These are phyloP conservation scores for Ophiorrhiza pumila DNA, from an alignment of 257 asterid genomes.

Conservation along the genomic window DNA sequence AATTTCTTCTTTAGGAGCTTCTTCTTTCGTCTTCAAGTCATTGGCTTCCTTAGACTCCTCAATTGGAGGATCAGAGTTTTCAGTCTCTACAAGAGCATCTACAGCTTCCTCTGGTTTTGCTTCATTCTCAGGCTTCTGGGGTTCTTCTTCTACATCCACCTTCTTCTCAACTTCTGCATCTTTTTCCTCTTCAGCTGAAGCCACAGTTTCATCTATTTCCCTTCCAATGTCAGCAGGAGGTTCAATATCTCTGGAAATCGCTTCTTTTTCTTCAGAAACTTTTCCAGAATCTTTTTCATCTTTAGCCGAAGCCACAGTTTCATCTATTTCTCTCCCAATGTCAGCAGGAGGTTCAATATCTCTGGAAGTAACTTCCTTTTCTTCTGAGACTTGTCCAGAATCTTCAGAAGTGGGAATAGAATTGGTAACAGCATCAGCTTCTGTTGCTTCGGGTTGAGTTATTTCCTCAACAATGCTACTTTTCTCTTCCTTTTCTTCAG, in stretches of 20 bases:
- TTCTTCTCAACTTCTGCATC: constrained; percentile 30
- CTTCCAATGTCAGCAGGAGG: constrained; percentile 27
- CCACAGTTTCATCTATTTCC: constrained; percentile 19
- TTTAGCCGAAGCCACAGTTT: constrained; percentile 21
- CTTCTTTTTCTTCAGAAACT: constrained; percentile 27
- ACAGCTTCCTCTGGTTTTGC: constrained; percentile 27
- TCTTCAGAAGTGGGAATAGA: constrained; percentile 21
- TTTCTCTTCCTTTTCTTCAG: constrained; percentile 18
- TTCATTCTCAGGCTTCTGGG: constrained; percentile 25
- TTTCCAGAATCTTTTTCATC: constrained; percentile 26
- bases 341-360: constrained; percentile 31
- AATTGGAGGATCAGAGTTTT: constrained; percentile 20
- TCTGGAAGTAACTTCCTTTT: constrained; percentile 33
- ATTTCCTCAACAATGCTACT: background rate
- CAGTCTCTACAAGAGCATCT: constrained; percentile 27
- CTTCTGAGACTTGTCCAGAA: constrained; percentile 26
- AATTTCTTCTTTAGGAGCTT: constrained; percentile 42
- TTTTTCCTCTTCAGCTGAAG: constrained; percentile 23
- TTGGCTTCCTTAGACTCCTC: constrained; percentile 29
- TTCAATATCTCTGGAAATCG: constrained; percentile 35
- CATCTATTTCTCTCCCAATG: constrained; percentile 24
- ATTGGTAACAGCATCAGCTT: constrained; percentile 14
- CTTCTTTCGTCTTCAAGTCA: constrained; percentile 32
- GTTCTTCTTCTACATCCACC: constrained; percentile 30
- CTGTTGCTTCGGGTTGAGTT: constrained; percentile 16